phyloP scores from a whole-genome alignment of 1,139 yeast genomes.

The Magnusiomyces clavatus region DNA sequence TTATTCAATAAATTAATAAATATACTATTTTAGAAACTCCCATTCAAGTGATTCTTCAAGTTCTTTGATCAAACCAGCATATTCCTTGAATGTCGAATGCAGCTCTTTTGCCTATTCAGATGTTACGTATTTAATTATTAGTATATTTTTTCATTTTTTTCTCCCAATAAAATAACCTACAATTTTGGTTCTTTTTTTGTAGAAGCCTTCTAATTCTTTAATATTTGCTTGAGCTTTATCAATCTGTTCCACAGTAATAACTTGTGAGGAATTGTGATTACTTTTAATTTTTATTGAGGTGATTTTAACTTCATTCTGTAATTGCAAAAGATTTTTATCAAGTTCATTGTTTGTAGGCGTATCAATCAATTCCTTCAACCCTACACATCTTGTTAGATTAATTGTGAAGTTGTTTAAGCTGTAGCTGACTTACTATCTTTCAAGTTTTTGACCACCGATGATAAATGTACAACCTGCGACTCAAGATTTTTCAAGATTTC shows the following conservation, averaged over 20 bases:
- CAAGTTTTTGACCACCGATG: constrained; percentile 13
- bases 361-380: constrained; percentile 1
- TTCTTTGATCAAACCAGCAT: constrained; percentile 4
- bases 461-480: constrained; percentile 13
- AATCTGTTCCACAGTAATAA: not conserved
- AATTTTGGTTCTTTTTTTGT: constrained; percentile 11
- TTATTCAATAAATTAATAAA: too few relatives aligned
- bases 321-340: not conserved
- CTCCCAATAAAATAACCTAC: constrained; percentile 8
- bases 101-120: constrained; percentile 10
- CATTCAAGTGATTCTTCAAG: constrained; percentile 7
- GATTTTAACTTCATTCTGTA: constrained; percentile 2
- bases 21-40: not conserved
- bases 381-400: constrained; percentile 2
- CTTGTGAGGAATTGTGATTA: not conserved
- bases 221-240: constrained; percentile 2
- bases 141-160: not conserved
- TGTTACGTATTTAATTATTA: too few relatives aligned
- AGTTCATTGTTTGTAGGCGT: constrained; percentile 15
- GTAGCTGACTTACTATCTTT: constrained; percentile 12
- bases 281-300: not conserved
- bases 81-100: constrained; percentile 12
- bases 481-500: constrained; percentile 16
- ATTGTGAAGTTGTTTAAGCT: not conserved
- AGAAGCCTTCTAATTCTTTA: constrained; percentile 2